Evolutionary conservation across 2,329 filamentous ascomycete species (phyloP), one percentile per base, ranked within the genome.

Genomic region (Calonectria pseudoturangicola): DNA sequence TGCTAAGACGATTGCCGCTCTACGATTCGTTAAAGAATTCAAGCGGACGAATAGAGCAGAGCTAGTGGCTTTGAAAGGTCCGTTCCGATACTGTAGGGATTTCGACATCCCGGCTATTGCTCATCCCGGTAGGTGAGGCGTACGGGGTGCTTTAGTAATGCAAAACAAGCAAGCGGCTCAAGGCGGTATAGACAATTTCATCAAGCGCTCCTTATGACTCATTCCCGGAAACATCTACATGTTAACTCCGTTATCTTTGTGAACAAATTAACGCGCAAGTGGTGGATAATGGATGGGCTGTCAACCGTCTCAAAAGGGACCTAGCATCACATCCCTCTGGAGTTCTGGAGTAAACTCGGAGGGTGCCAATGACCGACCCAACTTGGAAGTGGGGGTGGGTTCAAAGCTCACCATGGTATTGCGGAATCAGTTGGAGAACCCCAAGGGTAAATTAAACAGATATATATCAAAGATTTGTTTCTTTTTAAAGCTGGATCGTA

Each of bases 271-370:
- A 10, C 33, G 5, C 33, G 12, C 8, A 10, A 36, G 33, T 6
- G 10, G 33, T 33, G 6, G 33, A 36, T 36, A 10, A 36, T 36
- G 33, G 33, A 36, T 36, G 10, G 33, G 33, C 33, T 41, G 54
- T 41, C 27, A 13, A 27, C 33, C 54, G 27, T 25, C 36, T 60
- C 33, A 41, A 25, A 12, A 12, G 13, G 15, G 36, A 9, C 18
- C 13, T 15, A 12, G 13, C 54, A 39, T 18, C 36, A 30, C 21
- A 56, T 28, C 25, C 30, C 27, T 30, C n/a, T 7, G 51, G 28
- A 36, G 50, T 54, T 54, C 27, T 54, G 50, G 50, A 56, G 30
- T 36, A 56, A 33, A 56, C 51, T 56, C 51, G 51, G 51, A 21
- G 54, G 54, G 25, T 39, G 54, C 21, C 36, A 60, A 60, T 21